Base-by-base conservation (phyloP, 129 eudicot genomes). In the Artemisia annua region DNA sequence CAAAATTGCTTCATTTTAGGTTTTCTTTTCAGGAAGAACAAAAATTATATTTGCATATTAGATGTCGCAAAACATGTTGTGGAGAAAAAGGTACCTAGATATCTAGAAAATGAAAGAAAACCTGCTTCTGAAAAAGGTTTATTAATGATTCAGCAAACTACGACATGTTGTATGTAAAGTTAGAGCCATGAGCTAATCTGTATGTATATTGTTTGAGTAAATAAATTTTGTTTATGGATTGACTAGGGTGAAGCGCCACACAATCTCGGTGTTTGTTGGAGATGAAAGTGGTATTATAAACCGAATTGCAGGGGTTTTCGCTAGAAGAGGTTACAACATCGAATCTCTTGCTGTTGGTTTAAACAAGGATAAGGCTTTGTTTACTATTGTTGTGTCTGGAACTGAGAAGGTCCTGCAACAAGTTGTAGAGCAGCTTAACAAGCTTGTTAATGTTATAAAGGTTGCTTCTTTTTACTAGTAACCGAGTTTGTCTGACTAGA, bases 211-310 rank as follows among this genome's bases (percentile, higher is more conserved):
- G 3, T 15, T 48, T 18, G 19, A 39, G 66, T 12, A 30, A 58
- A 13, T 11, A 12, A 57, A 54, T 26, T 80, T 54, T 44, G 67
- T 53, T 76, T 35, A 57, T 64, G 61, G 11, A 59, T 82, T 35
- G 5, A 66, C 39, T 79, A 94, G 97, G 89, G 86, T 79, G 67
- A 88, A 83, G 65, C 87, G 91, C 12, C 97, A 94, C 75, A 86
- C 99, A 3, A 86, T 94, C 32, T 90, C 96, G 8, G 97, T 94
- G 65, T 90, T 86, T 68, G 99, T 94, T 73, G 96, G 99, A 73
- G 99, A 94, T 74, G 99, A 94, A 86, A 88, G 97, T 81, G 99
- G 99, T 50, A 94, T 94, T 49, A 94, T 94, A 51, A 88, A 94
- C 69, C 82, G 99, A 67, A 94, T 94, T 56, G 87, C 97, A 8